Evolutionary conservation across 2,329 filamentous ascomycete species (phyloP).

Genomic region (Penicillium sp.): DNA sequence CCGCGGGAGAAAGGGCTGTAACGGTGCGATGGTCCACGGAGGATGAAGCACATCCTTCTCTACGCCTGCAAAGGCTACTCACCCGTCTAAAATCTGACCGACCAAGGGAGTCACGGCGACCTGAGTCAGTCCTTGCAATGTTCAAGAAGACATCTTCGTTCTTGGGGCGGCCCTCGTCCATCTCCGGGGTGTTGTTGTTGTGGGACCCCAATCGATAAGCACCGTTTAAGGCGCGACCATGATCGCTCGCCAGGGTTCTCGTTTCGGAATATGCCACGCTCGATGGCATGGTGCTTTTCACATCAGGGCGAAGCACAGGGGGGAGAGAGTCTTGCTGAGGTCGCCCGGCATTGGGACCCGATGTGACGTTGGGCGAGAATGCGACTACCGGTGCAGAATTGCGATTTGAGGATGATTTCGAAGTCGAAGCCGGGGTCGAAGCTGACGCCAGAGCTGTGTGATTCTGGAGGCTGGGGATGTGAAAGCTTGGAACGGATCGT

Average conservation of each 20-base stretch:
- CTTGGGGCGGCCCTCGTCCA: conserved; percentile 46
- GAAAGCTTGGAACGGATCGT: conserved; percentile 39
- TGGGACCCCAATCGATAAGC: conserved; percentile 36
- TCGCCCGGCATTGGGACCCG: conserved; percentile 39
- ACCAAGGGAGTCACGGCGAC: conserved; percentile 44
- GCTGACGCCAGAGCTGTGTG: conserved; percentile 18
- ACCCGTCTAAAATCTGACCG: conserved; percentile 49
- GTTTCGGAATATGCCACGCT: conserved; percentile 40
- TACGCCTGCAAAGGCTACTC: conserved; percentile 28
- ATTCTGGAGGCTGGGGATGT: conserved; percentile 29
- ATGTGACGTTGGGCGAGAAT: conserved; percentile 13
- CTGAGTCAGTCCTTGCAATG: conserved; percentile 51
- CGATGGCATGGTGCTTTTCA: conserved; percentile 43
- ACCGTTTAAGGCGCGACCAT: conserved; percentile 34
- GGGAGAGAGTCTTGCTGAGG: conserved; percentile 34
- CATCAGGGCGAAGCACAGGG: conserved; percentile 36
- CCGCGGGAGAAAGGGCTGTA: conserved; percentile 6
- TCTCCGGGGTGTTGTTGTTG: conserved; percentile 40
- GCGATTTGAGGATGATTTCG: conserved; percentile 16
- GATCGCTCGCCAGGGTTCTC: conserved; percentile 36
- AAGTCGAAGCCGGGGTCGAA: neutral
- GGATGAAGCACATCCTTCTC: neutral
- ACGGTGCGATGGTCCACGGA: neutral
- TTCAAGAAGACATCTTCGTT: conserved; percentile 56
- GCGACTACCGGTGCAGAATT: conserved; percentile 4